Evolutionary conservation across 1,284 basidiomycete genomes (phyloP), one percentile per base, ranked within the genome.

Genomic region (Agaricales sp.): DNA sequence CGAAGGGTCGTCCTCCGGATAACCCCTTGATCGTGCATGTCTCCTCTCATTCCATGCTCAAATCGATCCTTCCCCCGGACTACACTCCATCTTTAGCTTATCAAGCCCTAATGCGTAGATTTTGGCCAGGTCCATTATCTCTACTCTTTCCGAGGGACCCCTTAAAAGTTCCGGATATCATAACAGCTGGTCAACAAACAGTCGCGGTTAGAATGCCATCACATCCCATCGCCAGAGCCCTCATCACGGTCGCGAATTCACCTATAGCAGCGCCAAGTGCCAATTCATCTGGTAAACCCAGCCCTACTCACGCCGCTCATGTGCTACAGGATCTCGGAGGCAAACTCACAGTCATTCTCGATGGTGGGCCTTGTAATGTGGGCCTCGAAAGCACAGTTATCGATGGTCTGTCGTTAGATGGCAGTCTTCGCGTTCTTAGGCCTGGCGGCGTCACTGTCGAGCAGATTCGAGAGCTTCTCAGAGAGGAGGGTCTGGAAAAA

Each of bases 21-120:
- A 99, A 99, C 63, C 96, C 96, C 0, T 75, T 99, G 48, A 99
- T 99, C 69, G 91, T 97, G 24, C 96, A 99, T 67, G 82, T 99
- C 52, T 92, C 90, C 3, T 92, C 92, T 1, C 67, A 78, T 14
- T 60, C 73, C 44, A 98, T 98, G 94, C 78, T 97, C 16, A 63
- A 65, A 6, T 70, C 76, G 2, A 70, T 95, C 57, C 74, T 97
- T 6, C 87, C 89, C 0, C 58, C 71, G 11, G 62, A 63, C 37
- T 90, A 85, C 59, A 57, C 57, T 12, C 65, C 87, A 3, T 76
- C 89, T 1, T 63, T 57, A 19, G 68, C 83, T 2, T 95, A 94
- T 64, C 64, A 77, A 45, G 69, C 71, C 2, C 70, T 98, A 44
- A 90, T 96, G 57, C 69, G 78, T 35, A 74, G 76, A 2, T 97